Base-by-base conservation (phyloP, 2,329 filamentous ascomycete species). In the Chaetomium globosum region DNA sequence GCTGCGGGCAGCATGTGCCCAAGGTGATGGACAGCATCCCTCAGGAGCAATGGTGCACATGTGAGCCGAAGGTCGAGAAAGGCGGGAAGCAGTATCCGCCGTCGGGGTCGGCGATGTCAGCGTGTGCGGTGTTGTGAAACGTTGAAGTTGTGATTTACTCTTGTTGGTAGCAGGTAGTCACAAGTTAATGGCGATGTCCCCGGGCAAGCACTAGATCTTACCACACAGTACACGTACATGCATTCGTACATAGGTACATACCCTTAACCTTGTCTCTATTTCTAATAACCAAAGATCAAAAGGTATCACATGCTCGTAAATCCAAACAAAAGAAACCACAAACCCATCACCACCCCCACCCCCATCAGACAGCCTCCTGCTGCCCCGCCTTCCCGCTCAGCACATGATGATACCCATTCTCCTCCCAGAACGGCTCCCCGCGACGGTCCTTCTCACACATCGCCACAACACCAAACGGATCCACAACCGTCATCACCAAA, bases 401-500 rank as follows among this genome's bases (percentile, higher is more conserved):
- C 30, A 57, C 30, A 33, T 64, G 57, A n/a, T 64, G 57, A 31
- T 51, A 64, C 23, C 63, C 79, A 23, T 80, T 54, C 30, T 53
- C 49, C 59, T 71, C 71, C 71, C 71, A 72, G 60, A 71, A 71
- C 39, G 33, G 59, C 31, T 28, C 68, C 46, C 69, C 61, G 62
- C 68, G 69, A 36, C 70, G 67, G 3, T 54, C 56, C 19, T 66
- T 69, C 57, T 62, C 66, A 46, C 63, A 46, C n/a, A 71, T 56
- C 4, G 70, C 68, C 51, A 49, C 26, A 4, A 74, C 9, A 31
- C 74, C 74, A 56, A 75, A 75, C 23, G 75, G 75, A 63, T 76
- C 75, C n/a, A 75, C 1, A 7, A 82, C 53, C 21, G 80, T 82
- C 68, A 79, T 72, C 23, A 81, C 74, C 60, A 82, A 74, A 56